These are phyloP conservation scores for Telfairia occidentalis DNA, from an alignment of 331 rosid genomes.

Conservation along the genomic window DNA sequence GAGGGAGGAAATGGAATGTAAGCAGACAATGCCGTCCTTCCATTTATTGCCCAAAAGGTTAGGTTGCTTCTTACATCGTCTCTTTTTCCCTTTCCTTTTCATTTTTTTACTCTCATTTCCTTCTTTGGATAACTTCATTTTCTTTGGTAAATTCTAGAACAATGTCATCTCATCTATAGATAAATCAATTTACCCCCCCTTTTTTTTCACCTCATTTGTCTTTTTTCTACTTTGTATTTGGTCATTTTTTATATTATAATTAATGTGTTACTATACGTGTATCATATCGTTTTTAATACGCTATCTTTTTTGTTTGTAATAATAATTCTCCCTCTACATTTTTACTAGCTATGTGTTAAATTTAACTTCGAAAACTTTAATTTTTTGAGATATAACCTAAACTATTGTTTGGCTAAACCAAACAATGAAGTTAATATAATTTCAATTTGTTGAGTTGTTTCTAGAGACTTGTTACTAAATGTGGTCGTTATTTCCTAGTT, in stretches of 20 bases:
- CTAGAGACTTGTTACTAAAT: background rate
- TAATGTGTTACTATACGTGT: too few species aligned
- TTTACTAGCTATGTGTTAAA: too few species aligned
- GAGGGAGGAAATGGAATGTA: constrained; percentile 3
- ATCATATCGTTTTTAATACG: too few species aligned
- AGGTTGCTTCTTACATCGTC: background rate
- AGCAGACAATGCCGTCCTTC: background rate
- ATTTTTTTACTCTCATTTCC: background rate
- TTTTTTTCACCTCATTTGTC: too few species aligned
- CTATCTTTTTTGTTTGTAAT: too few species aligned
- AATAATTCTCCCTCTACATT: too few species aligned
- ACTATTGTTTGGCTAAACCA: background rate
- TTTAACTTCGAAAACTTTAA: too few species aligned
- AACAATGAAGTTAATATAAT: background rate
- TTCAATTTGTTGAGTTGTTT: background rate
- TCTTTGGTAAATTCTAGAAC: background rate
- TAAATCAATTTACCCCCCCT: background rate
- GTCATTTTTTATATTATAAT: too few species aligned
- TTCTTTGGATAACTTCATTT: background rate
- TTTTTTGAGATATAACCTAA: background rate
- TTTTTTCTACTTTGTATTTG: too few species aligned
- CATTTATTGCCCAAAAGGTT: background rate
- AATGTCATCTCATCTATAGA: background rate
- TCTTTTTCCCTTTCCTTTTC: background rate
- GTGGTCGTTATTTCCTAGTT: background rate